Percentiles rank a stretch among this genome's conserved stretches.
These are phyloP conservation scores for Auricularia sp. DNA, from an alignment of 768 basidiomycete species.

Conservation along the genomic window DNA sequence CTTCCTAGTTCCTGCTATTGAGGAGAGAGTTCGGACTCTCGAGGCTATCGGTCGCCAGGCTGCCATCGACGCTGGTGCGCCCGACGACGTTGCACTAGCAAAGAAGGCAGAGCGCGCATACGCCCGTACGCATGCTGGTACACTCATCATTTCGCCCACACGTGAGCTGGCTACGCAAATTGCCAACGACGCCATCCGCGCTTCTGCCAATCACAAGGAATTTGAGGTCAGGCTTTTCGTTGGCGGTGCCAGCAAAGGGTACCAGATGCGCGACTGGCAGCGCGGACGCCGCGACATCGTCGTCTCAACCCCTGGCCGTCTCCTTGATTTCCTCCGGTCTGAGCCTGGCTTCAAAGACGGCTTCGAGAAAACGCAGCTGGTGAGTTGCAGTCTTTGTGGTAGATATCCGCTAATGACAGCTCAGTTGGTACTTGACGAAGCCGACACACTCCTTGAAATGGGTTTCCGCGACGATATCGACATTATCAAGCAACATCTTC, in stretches of 20 bases:
- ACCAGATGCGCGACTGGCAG: conserved; percentile 62
- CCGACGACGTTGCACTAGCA: conserved; percentile 22
- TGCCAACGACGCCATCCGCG: conserved; percentile 65
- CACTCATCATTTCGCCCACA: conserved; percentile 80
- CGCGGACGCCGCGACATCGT: conserved; percentile 65
- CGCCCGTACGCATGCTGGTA: conserved; percentile 46
- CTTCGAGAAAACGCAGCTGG: conserved; percentile 47
- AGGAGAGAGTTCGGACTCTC: conserved; percentile 59
- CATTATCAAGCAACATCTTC: conserved; percentile 55
- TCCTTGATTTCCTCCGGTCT: conserved; percentile 60
- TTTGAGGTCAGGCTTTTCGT: conserved; percentile 67
- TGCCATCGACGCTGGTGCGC: conserved; percentile 33
- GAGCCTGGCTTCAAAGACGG: conserved; percentile 46
- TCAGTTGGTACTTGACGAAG: conserved; percentile 85
- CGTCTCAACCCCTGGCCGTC: conserved; percentile 82
- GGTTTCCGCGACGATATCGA: conserved; percentile 85
- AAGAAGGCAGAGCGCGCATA: conserved; percentile 26
- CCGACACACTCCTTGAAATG: conserved; percentile 85
- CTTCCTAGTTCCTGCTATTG: conserved; percentile 80
- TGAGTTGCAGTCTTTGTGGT: conserved; percentile 24
- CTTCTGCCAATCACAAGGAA: conserved; percentile 49
- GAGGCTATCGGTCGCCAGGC: conserved; percentile 33
- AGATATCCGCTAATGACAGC: conserved; percentile 3
- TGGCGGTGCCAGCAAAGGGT: conserved; percentile 59
- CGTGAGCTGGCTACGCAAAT: conserved; percentile 87